Conservation (phyloP, 2,329 filamentous ascomycete genomes). For the Fonsecaea erecta region DNA sequence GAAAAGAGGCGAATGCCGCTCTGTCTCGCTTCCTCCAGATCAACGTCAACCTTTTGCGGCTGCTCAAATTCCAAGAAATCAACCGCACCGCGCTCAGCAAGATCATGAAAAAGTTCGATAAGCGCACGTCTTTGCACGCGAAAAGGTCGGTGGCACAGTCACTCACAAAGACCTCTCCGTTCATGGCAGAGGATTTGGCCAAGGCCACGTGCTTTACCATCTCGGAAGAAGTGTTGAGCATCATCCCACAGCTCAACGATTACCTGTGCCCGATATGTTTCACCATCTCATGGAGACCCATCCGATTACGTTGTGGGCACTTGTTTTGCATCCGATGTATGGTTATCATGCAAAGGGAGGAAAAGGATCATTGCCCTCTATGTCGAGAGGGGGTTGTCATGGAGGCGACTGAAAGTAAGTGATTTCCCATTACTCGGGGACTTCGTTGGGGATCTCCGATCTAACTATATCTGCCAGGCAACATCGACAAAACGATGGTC, state of each 20-base stretch:
- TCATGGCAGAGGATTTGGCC: constrained; percentile 66
- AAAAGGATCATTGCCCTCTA: constrained; percentile 72
- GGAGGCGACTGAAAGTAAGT: constrained; percentile 62
- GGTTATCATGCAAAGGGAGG: constrained; percentile 74
- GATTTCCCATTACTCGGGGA: not conserved
- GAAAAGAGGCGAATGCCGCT: constrained; percentile 67
- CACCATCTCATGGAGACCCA: constrained; percentile 77
- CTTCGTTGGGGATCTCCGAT: constrained; percentile 49
- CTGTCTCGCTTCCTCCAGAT: constrained; percentile 72
- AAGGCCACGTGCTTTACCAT: constrained; percentile 77
- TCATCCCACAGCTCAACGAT: constrained; percentile 82
- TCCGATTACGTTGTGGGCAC: constrained; percentile 75
- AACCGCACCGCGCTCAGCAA: constrained; percentile 78
- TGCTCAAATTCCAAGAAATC: constrained; percentile 81
- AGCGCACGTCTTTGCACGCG: constrained; percentile 75
- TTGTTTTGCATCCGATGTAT: constrained; percentile 84
- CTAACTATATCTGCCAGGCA: constrained; percentile 44
- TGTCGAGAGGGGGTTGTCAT: constrained; percentile 75
- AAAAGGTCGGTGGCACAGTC: constrained; percentile 48
- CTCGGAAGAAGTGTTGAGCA: constrained; percentile 70
- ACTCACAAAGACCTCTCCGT: constrained; percentile 25
- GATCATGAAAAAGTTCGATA: constrained; percentile 91
- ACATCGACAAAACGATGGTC: constrained; percentile 70
- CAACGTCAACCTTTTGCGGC: constrained; percentile 76
- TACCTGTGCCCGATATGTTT: constrained; percentile 82